Percentiles rank a stretch among this genome's conserved stretches.
Evolutionary conservation across 129 eudicot genomes (phyloP).

Genomic region (Silybum marianum): DNA sequence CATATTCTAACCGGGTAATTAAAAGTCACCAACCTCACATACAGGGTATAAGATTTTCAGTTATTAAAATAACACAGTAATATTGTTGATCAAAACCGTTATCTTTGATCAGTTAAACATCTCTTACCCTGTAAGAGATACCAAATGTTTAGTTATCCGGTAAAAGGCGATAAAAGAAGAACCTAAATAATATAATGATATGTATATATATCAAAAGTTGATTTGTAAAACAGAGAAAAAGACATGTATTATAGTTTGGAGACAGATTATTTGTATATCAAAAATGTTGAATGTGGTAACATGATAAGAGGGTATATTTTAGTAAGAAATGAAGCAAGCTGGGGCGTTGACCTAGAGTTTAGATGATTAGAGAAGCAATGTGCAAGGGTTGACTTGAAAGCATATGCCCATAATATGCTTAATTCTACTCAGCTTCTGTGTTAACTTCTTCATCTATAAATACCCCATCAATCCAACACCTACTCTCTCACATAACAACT

Average conservation of each 20-base stretch:
- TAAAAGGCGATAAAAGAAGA: too few species aligned
- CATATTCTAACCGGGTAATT: neutral
- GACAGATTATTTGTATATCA: neutral
- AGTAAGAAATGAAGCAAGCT: constrained; percentile 18
- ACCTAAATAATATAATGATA: too few species aligned
- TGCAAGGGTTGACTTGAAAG: constrained; percentile 22
- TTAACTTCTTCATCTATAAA: constrained; percentile 13
- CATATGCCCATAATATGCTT: constrained; percentile 31
- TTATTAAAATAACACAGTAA: neutral
- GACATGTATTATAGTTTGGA: neutral
- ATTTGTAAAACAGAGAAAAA: neutral
- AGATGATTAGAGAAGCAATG: constrained; percentile 18
- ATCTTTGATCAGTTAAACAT: too few species aligned
- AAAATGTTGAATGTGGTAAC: neutral
- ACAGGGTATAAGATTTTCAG: neutral
- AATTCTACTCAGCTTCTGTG: neutral
- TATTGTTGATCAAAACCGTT: too few species aligned
- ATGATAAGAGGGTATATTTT: neutral
- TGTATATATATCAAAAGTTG: neutral
- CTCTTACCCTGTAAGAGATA: neutral
- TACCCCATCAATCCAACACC: neutral
- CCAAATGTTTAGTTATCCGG: neutral
- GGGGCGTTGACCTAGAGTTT: constrained; percentile 20
- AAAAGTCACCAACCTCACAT: neutral
- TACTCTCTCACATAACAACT: constrained; percentile 5